phyloP scores from a whole-genome alignment of 139 green algal genomes.

The Gonium pectorale region DNA sequence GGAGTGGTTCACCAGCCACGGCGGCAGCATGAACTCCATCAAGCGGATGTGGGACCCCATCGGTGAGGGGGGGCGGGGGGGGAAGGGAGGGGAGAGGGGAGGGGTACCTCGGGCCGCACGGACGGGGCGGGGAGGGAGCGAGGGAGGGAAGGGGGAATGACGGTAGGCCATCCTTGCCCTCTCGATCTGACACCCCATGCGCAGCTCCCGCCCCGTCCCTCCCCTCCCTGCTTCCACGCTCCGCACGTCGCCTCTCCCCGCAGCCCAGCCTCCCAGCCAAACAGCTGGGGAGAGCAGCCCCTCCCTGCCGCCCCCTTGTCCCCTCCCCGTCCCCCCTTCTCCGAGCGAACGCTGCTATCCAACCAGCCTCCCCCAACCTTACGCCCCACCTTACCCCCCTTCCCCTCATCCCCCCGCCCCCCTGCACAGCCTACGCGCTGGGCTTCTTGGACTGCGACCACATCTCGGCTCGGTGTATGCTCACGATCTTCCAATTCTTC shows the following conservation, averaged over 20 bases:
- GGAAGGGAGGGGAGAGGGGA: not conserved
- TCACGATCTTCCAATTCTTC: slow-evolving; percentile 98
- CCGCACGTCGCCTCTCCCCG: too few species aligned
- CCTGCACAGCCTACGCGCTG: slow-evolving; percentile 90
- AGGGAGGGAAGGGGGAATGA: not conserved
- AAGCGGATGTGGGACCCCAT: slow-evolving; percentile 98
- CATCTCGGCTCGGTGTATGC: slow-evolving; percentile 97
- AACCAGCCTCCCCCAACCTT: not conserved
- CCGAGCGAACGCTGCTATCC: too few species aligned
- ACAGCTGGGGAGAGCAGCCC: too few species aligned
- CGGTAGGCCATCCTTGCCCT: too few species aligned
- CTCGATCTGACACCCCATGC: too few species aligned
- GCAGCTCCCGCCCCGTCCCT: too few species aligned
- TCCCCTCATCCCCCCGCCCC: not conserved
- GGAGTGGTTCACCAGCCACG: slow-evolving; percentile 94
- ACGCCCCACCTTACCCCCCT: not conserved
- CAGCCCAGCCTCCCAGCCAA: too few species aligned
- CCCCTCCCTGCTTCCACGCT: too few species aligned
- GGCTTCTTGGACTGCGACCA: slow-evolving; percentile 97
- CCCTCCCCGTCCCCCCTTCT: too few species aligned
- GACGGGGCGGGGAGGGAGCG: too few species aligned
- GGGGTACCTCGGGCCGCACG: too few species aligned
- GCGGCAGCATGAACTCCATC: slow-evolving; percentile 86
- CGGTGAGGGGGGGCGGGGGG: slow-evolving; percentile 57
- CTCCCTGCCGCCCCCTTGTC: too few species aligned